Evolutionary conservation across 345 rosid species (phyloP).

Genomic region (Syzygium jambos): DNA sequence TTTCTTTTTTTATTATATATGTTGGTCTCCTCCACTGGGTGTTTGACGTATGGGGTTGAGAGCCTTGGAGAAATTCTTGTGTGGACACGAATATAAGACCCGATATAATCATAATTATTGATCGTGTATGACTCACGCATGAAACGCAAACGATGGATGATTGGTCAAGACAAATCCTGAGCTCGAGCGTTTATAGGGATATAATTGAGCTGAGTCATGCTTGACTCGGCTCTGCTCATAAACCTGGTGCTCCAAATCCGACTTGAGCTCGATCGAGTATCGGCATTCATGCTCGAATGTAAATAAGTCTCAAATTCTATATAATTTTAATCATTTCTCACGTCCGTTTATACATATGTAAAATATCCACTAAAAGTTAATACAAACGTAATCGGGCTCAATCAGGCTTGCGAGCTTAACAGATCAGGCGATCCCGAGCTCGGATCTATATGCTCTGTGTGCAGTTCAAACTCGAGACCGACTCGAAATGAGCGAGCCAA

Average conservation of each 20-base stretch:
- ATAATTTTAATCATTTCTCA: too few relatives aligned
- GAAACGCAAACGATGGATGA: rapidly evolving
- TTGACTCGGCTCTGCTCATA: rapidly evolving
- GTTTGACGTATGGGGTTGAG: rapidly evolving
- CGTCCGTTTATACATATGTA: too few relatives aligned
- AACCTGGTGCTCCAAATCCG: rapidly evolving
- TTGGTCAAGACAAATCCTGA: rapidly evolving
- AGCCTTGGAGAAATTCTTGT: rapidly evolving
- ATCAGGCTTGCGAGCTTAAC: not conserved
- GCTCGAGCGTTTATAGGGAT: not conserved
- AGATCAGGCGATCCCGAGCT: not conserved
- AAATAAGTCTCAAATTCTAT: not conserved
- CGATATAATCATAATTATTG: not conserved
- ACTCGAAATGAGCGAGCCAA: not conserved
- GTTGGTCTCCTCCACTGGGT: not conserved
- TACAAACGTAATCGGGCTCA: not conserved
- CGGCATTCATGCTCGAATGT: too few relatives aligned
- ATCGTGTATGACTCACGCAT: rapidly evolving
- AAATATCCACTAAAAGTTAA: not conserved
- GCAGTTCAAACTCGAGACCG: not conserved
- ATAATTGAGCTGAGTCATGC: not conserved
- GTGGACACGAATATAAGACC: rapidly evolving
- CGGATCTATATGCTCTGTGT: not conserved
- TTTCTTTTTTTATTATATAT: too few relatives aligned
- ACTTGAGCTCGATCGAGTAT: not conserved